phyloP scores from a whole-genome alignment of 163 green algal genomes.

The Coccomyxa subellipsoidea region DNA sequence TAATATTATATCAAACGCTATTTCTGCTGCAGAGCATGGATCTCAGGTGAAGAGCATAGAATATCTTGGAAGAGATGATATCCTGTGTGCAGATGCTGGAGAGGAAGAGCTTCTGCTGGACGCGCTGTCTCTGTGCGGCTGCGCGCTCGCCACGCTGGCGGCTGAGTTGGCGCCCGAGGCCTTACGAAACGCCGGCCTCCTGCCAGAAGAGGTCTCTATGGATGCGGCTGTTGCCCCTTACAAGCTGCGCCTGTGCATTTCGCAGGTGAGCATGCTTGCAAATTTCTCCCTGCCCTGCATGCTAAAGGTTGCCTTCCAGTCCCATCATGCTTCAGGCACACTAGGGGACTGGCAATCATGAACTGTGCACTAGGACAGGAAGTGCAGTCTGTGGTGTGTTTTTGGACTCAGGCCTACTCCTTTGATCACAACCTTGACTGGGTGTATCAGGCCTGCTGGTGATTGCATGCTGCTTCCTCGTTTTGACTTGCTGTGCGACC shows the following conservation, averaged over 20 bases:
- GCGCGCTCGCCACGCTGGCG: neutral
- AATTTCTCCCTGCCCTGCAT: neutral
- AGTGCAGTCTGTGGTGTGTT: too few species aligned
- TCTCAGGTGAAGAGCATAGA: too few species aligned
- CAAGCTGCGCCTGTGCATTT: neutral
- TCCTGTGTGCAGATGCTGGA: neutral
- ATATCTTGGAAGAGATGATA: too few species aligned
- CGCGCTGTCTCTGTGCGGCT: neutral
- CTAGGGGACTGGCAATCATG: too few species aligned
- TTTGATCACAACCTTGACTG: too few species aligned
- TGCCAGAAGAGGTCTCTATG: neutral
- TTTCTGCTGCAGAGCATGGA: too few species aligned
- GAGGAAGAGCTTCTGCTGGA: constrained; percentile 4
- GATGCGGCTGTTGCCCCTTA: neutral
- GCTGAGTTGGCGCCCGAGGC: neutral
- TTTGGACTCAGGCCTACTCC: too few species aligned
- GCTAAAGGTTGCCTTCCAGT: neutral
- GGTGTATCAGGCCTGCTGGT: too few species aligned
- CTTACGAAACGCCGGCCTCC: neutral
- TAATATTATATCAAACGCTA: too few species aligned
- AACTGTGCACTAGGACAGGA: too few species aligned
- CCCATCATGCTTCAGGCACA: too few species aligned
- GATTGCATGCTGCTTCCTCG: neutral
- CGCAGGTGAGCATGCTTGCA: neutral
- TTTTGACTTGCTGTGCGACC: too few species aligned